A percentile compares a stretch with the other conserved stretches of the same genome.
These are phyloP conservation scores for Auriscalpium vulgare DNA, from an alignment of 768 basidiomycete genomes.

Conservation along the genomic window DNA sequence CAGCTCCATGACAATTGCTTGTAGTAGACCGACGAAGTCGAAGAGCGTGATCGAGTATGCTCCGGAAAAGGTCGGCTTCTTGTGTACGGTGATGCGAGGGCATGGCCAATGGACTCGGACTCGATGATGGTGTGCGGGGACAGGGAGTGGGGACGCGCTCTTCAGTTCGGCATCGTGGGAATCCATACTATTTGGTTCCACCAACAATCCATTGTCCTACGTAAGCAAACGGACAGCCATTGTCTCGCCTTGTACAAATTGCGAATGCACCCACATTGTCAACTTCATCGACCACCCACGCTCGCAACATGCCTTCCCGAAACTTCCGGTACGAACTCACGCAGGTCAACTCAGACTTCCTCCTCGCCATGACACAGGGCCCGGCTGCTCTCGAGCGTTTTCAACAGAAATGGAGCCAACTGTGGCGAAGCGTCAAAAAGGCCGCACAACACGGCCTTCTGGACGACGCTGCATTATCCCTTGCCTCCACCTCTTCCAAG, in stretches of 20 bases:
- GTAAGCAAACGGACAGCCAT: neutral
- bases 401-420: neutral
- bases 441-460: neutral
- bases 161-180: neutral
- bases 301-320: neutral
- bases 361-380: neutral
- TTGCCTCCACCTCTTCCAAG: neutral
- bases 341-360: neutral
- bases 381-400: neutral
- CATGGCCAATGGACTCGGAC: neutral
- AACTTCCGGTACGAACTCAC: neutral
- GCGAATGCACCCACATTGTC: neutral
- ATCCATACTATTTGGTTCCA: neutral
- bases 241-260: neutral
- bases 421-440: neutral
- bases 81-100: neutral
- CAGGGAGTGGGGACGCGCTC: no score
- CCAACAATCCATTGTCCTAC: neutral
- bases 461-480: neutral
- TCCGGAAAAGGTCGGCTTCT: neutral
- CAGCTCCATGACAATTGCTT: neutral
- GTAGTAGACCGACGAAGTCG: neutral
- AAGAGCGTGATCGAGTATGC: neutral
- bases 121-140: no score
- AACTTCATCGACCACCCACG: neutral